Base-by-base conservation (phyloP, 2,329 filamentous ascomycete species). In the Allantophomopsis cytisporea region DNA sequence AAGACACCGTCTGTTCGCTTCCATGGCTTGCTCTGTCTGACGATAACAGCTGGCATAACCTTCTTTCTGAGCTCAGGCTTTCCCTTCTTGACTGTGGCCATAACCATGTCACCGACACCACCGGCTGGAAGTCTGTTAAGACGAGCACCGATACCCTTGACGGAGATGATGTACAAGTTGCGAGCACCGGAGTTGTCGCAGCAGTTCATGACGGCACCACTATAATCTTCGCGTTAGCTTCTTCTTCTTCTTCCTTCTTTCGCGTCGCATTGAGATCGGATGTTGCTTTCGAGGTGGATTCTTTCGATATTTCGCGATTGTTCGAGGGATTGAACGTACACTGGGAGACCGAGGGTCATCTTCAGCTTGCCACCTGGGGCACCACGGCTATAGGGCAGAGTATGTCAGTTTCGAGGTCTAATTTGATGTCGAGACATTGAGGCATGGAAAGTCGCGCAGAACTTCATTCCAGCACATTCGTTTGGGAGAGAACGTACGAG, bases 81-180 rank as follows among this genome's bases (percentile, higher is more conserved):
- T 73, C 93, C 91, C 85, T 98, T 96, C 86, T 98, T 96, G 73
- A 96, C 91, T 54, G 91, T 96, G 54, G 89, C 89, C 88, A 98
- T 96, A 64, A 96, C 91, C 91, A 96, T 96, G 76, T 96, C 91
- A 60, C 91, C 91, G 59, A 95, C 89, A 78, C 91, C 91, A 56
- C 84, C 91, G 60, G 91, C 89, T 56, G 89, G 89, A 61, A 98
- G 79, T 66, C 89, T 80, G 81, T 96, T 96, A 58, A 96, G 82
- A 57, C 89, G 87, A 55, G 89, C 89, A 75, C 89, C 89, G 63
- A 91, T 87, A 70, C 89, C 89, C 79, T 94, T 94, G 72, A 98
- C 89, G 67, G 89, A 83, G 74, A 98, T 96, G 79, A 96, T 95
- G 85, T 96, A 98, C 54, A 98, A 76, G 74, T 96, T 96, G 59